Evolutionary conservation across 179 eudicot genomes (phyloP).

Genomic region (Heliamphora pulchella): DNA sequence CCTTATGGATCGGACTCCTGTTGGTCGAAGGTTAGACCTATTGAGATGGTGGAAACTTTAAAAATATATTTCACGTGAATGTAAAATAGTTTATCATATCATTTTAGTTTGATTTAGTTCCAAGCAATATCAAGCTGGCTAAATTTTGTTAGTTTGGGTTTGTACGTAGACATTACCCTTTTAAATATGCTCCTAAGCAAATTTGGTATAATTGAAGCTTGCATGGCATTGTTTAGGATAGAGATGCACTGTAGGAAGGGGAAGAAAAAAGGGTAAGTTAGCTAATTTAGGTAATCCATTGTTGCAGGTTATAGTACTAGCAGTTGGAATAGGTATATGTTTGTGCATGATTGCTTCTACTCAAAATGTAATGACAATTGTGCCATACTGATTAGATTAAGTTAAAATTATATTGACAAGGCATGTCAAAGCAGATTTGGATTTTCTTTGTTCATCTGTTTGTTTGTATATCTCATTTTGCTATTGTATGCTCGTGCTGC

Average conservation of each 20-base stretch:
- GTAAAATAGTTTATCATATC: neutral
- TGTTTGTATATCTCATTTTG: too few relatives aligned
- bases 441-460: too few relatives aligned
- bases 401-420: neutral
- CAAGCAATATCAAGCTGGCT: neutral
- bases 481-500: too few relatives aligned
- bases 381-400: too few relatives aligned
- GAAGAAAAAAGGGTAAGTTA: neutral
- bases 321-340: neutral
- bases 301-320: neutral
- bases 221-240: neutral
- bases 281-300: neutral
- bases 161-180: neutral
- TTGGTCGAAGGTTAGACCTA: slow-evolving; percentile 59
- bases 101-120: neutral
- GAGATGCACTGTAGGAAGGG: neutral
- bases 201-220: neutral
- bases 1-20: slow-evolving; percentile 75
- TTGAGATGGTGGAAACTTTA: neutral
- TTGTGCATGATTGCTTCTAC: neutral
- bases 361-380: neutral
- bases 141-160: neutral
- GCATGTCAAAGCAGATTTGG: neutral
- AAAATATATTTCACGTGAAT: neutral
- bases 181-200: neutral